A percentile compares a stretch with the other conserved stretches of the same genome.
Conservation (phyloP, 169 alveolate genomes). For the Theileria sp. region DNA sequence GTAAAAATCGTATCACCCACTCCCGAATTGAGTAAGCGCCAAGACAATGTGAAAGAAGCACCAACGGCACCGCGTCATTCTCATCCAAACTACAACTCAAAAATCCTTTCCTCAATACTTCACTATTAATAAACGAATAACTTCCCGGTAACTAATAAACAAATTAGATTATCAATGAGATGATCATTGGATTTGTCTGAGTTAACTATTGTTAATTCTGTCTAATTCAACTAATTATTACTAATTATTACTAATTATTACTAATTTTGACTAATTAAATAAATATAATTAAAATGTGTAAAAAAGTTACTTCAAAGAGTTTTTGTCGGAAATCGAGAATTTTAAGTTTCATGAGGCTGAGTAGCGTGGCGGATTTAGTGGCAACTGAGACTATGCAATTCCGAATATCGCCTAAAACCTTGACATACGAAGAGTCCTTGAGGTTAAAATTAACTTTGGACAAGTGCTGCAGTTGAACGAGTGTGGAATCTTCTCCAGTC, state of each 20-base stretch:
- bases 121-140: conserved; percentile 21
- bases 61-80: conserved; percentile 49
- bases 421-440: neutral
- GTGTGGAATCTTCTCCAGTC: neutral
- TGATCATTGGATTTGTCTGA: too few species aligned
- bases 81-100: conserved; percentile 15
- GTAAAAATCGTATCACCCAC: conserved; percentile 59
- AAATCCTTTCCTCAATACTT: conserved; percentile 45
- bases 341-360: conserved; percentile 51
- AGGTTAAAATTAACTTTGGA: neutral
- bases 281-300: too few species aligned
- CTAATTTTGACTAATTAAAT: too few species aligned
- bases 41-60: conserved; percentile 55
- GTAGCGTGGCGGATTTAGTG: conserved; percentile 25
- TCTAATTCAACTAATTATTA: too few species aligned
- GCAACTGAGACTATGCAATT: conserved; percentile 26
- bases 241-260: too few species aligned
- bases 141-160: conserved; percentile 36
- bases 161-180: neutral
- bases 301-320: conserved; percentile 43
- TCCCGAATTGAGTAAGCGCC: conserved; percentile 61
- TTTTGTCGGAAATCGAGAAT: conserved; percentile 43
- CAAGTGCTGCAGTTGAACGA: neutral
- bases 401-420: conserved; percentile 25
- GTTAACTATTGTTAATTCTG: neutral